phyloP scores from a whole-genome alignment of 2,329 filamentous ascomycete genomes.

The Colletotrichum cuscutae region DNA sequence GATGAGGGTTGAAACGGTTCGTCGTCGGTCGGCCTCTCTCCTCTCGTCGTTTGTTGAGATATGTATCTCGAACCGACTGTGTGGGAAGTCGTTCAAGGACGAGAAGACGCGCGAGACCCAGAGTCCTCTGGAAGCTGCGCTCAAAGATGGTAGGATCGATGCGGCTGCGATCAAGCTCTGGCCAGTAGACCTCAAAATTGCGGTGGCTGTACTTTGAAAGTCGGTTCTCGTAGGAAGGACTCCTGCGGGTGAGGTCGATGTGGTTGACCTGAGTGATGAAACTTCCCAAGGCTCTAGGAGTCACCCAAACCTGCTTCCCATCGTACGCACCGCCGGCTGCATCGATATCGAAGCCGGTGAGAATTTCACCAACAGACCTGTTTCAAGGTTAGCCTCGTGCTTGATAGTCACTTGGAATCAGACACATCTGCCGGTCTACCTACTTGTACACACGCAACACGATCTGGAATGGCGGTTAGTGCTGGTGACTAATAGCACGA shows the following conservation, averaged over 20 bases:
- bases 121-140: slow-evolving; percentile 78
- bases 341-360: slow-evolving; percentile 90
- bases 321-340: slow-evolving; percentile 85
- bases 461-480: slow-evolving; percentile 61
- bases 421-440: slow-evolving; percentile 59
- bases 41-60: slow-evolving; percentile 74
- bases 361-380: slow-evolving; percentile 57
- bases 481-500: not conserved
- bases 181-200: slow-evolving; percentile 87
- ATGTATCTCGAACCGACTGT: slow-evolving; percentile 72
- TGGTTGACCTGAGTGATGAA: slow-evolving; percentile 87
- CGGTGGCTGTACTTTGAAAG: slow-evolving; percentile 87
- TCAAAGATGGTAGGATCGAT: slow-evolving; percentile 91
- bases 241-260: slow-evolving; percentile 81
- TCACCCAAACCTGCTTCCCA: slow-evolving; percentile 81
- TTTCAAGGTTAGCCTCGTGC: not conserved
- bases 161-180: slow-evolving; percentile 76
- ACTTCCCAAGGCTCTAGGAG: slow-evolving; percentile 79
- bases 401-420: slow-evolving; percentile 57
- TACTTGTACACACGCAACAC: slow-evolving; percentile 88
- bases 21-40: slow-evolving; percentile 77
- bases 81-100: slow-evolving; percentile 84
- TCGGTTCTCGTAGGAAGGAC: slow-evolving; percentile 88
- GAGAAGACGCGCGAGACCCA: slow-evolving; percentile 81
- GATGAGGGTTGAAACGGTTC: slow-evolving; percentile 53